A percentile compares a stretch with the other conserved stretches of the same genome.
Evolutionary conservation across 768 basidiomycete species (phyloP).

Genomic region (Baorangia bicolor): DNA sequence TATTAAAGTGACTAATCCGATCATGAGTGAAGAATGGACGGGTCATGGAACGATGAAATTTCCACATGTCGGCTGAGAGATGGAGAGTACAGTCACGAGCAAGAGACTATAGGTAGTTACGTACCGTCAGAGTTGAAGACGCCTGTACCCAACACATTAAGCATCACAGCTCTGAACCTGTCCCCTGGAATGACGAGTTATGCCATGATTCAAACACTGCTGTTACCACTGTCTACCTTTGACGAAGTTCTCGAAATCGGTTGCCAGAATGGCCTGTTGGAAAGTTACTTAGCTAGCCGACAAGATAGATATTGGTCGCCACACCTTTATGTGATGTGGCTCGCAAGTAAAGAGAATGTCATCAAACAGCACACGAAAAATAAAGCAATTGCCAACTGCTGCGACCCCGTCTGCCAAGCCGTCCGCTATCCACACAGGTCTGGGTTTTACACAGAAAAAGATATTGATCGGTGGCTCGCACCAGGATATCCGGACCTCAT

Average conservation of each 20-base stretch:
- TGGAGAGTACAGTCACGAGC: slow-evolving; percentile 11
- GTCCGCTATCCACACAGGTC: slow-evolving; percentile 37
- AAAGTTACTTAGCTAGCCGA: neutral
- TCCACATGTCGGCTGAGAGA: slow-evolving; percentile 47
- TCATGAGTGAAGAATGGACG: slow-evolving; percentile 65
- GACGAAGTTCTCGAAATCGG: slow-evolving; percentile 57
- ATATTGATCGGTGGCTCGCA: slow-evolving; percentile 21
- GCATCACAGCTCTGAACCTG: slow-evolving; percentile 43
- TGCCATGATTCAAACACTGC: neutral
- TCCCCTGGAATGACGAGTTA: slow-evolving; percentile 13
- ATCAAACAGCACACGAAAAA: slow-evolving; percentile 45
- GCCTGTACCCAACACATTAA: slow-evolving; percentile 56
- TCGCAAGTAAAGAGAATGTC: slow-evolving; percentile 47
- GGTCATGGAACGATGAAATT: slow-evolving; percentile 64
- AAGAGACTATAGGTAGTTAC: neutral
- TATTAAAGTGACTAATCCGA: slow-evolving; percentile 56
- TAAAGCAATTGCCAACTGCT: slow-evolving; percentile 42
- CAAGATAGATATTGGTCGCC: neutral
- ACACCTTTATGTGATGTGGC: slow-evolving; percentile 54
- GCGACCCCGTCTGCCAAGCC: slow-evolving; percentile 37
- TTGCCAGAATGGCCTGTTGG: slow-evolving; percentile 49
- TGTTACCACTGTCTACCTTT: slow-evolving; percentile 42
- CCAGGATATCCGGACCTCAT: slow-evolving; percentile 50
- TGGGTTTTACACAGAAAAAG: neutral
- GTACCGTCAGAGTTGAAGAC: slow-evolving; percentile 69